Evolutionary conservation across 345 rosid species (phyloP), one percentile per base, ranked within the genome.

Genomic region (Xanthoceras sorbifolium): DNA sequence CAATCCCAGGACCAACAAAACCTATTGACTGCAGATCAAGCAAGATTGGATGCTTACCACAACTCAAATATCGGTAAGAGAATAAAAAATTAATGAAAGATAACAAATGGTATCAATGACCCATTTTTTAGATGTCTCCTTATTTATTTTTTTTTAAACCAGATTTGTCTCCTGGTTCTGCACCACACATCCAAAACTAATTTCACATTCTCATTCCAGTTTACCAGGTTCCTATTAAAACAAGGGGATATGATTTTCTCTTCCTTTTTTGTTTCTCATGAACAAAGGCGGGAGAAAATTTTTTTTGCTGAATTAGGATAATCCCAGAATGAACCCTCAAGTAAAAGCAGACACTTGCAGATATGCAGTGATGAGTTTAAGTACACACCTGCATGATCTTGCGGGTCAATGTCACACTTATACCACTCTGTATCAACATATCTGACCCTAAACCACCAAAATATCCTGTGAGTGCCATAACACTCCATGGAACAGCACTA

Each of bases 401-500:
- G 65, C 98, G 93, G 23, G 97, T 92, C 84, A 87, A 66, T 48
- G 97, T 89, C 82, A 95, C 85, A 82, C 89, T 95, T 59, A 82
- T 87, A 76, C 98, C 97, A 71, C 81, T 80, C 52, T 80, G 83
- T 84, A 93, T 93, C 85, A 95, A 79, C 77, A 75, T 79, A 78
- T 95, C 99, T 18, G 98, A 93, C 93, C 86, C 87, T 78, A 82
- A 71, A 75, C 98, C 99, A 71, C 90, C 98, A 69, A 92, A 40
- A 82, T 87, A 95, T 70, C 99, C 98, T 66, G 90, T 89, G 69
- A 93, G 80, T 71, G 98, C 97, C 99, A 95, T 95, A 88, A 90
- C 87, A 83, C 90, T 80, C 98, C 99, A 95, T 34, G 99, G 99
- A 72, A 86, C 86, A 5, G 98, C 99, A 84, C 99, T 95, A 77